These are phyloP conservation scores for Rosa persica DNA, from an alignment of 306 rosid genomes.

Conservation along the genomic window DNA sequence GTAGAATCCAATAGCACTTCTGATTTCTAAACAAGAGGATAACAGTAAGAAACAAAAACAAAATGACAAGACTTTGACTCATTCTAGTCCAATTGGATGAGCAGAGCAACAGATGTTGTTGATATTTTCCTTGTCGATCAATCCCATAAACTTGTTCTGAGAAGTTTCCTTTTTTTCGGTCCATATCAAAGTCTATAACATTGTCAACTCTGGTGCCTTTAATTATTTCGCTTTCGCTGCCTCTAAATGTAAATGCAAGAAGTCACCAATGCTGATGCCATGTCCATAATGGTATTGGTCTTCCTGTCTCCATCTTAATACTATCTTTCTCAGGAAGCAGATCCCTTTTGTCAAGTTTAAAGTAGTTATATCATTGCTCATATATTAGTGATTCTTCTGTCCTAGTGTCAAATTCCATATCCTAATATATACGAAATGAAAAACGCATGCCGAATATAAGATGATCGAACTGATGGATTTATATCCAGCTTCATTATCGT, in stretches of 20 bases:
- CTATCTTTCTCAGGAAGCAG: neutral
- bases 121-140: neutral
- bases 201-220: neutral
- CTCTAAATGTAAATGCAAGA: neutral
- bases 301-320: neutral
- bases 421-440: neutral
- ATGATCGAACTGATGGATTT: neutral
- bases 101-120: neutral
- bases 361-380: neutral
- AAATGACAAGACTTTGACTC: neutral
- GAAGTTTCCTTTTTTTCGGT: neutral
- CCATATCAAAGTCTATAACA: neutral
- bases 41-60: neutral
- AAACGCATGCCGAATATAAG: neutral
- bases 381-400: neutral
- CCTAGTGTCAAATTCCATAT: neutral
- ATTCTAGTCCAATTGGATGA: neutral
- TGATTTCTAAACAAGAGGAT: neutral
- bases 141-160: neutral
- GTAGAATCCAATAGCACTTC: neutral
- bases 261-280: neutral
- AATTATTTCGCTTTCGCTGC: neutral
- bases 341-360: neutral
- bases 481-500: neutral
- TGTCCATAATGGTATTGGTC: neutral